A percentile compares a stretch with the other conserved stretches of the same genome.
Conservation (phyloP, 768 basidiomycete genomes). For the Suillus spraguei region DNA sequence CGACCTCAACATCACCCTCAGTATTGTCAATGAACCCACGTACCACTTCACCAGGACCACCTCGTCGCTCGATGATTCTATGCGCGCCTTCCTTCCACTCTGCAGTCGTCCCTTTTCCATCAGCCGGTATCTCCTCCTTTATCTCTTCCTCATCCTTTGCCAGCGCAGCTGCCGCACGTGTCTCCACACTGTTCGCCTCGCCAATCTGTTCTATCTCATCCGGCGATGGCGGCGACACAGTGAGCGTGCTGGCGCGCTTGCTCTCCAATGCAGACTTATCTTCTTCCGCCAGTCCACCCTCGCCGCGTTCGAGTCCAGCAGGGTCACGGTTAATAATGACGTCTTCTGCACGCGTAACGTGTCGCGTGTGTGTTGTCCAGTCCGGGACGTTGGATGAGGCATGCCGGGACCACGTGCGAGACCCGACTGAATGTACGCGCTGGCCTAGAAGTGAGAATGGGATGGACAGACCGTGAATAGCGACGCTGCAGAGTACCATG, state of each 20-base stretch:
- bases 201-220: constrained; percentile 17
- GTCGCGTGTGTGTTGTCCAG: constrained; percentile 79
- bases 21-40: constrained; percentile 19
- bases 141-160: constrained; percentile 21
- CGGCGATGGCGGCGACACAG: constrained; percentile 13
- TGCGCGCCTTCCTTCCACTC: constrained; percentile 79
- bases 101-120: constrained; percentile 40
- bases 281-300: constrained; percentile 31
- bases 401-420: constrained; percentile 88
- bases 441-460: constrained; percentile 92
- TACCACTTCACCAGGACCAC: constrained; percentile 68
- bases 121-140: constrained; percentile 44
- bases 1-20: constrained; percentile 16
- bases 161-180: constrained; percentile 16
- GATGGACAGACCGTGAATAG: constrained; percentile 89
- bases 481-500: constrained; percentile 90
- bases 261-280: constrained; percentile 32
- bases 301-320: constrained; percentile 53
- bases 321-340: constrained; percentile 86
- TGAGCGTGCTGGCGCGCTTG: constrained; percentile 20
- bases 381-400: constrained; percentile 61
- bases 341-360: constrained; percentile 70
- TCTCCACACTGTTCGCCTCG: constrained; percentile 1
- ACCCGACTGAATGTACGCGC: constrained; percentile 78
- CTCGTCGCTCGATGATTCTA: constrained; percentile 62